phyloP scores from a whole-genome alignment of 805 yeast species.

The Ogataea wickerhamii region DNA sequence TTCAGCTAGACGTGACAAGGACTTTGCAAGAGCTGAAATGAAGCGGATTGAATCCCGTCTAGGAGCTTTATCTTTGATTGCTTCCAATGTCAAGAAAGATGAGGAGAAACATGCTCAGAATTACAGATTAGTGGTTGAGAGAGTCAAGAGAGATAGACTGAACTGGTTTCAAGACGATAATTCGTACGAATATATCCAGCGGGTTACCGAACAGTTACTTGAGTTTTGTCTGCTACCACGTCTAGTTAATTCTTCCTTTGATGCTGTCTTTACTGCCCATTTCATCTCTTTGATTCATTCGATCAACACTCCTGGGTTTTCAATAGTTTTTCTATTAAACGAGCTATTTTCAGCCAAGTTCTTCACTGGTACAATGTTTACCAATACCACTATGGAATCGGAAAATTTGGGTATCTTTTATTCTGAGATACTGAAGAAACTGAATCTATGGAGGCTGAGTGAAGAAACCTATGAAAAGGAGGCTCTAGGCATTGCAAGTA shows the following conservation, averaged over 20 bases:
- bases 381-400: conserved; percentile 73
- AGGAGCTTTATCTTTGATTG: conserved; percentile 25
- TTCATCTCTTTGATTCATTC: conserved; percentile 54
- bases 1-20: conserved; percentile 28
- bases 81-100: conserved; percentile 36
- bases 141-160: conserved; percentile 28
- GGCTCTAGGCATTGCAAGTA: conserved; percentile 24
- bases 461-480: conserved; percentile 29
- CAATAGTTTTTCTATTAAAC: conserved; percentile 40
- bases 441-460: conserved; percentile 37
- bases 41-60: conserved; percentile 28
- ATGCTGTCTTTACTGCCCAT: conserved; percentile 66
- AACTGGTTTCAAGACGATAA: conserved; percentile 38
- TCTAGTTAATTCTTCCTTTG: conserved; percentile 72
- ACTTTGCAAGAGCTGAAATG: conserved; percentile 18
- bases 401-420: conserved; percentile 79
- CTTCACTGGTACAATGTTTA: conserved; percentile 56
- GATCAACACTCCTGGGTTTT: conserved; percentile 32
- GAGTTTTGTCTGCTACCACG: conserved; percentile 74
- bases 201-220: conserved; percentile 33
- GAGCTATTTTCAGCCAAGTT: conserved; percentile 41
- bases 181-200: conserved; percentile 13
- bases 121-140: conserved; percentile 27
- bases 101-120: conserved; percentile 44
- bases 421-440: conserved; percentile 47